Evolutionary conservation across 1,284 basidiomycete genomes (phyloP).

Genomic region (Xanthoconium separans): DNA sequence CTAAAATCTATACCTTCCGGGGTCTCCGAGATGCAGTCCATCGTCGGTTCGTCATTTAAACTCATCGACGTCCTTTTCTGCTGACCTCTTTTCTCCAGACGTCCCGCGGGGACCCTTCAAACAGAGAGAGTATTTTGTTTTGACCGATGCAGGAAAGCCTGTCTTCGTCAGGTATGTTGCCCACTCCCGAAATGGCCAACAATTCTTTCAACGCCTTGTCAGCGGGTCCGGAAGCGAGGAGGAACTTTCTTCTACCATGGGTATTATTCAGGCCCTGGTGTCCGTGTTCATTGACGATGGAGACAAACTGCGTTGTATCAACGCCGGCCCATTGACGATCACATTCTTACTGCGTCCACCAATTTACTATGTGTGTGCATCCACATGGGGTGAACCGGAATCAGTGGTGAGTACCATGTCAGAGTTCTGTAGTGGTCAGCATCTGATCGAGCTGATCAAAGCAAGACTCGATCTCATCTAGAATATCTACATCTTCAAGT

Average conservation of each 20-base stretch:
- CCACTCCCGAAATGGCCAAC: not conserved
- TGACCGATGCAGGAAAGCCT: conserved; percentile 95
- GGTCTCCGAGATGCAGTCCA: conserved; percentile 12
- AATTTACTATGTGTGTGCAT: conserved; percentile 88
- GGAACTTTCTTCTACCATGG: conserved; percentile 78
- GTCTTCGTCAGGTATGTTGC: conserved; percentile 74
- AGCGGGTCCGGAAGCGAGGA: conserved; percentile 55
- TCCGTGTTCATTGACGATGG: conserved; percentile 87
- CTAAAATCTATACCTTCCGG: conserved; percentile 14
- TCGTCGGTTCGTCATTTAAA: conserved; percentile 9
- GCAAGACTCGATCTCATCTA: conserved; percentile 88
- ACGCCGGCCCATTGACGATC: conserved; percentile 75
- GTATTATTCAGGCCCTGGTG: conserved; percentile 93
- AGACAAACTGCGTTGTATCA: conserved; percentile 80
- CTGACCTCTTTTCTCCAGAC: conserved; percentile 25
- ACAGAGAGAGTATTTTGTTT: conserved; percentile 83
- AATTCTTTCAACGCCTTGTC: not conserved
- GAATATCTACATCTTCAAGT: conserved; percentile 95
- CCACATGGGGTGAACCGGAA: conserved; percentile 92
- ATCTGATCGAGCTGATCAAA: conserved; percentile 43
- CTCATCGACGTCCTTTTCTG: not conserved
- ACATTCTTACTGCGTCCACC: conserved; percentile 85
- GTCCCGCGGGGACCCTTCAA: conserved; percentile 39
- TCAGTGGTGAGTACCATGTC: conserved; percentile 70
- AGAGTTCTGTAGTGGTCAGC: conserved; percentile 2